Base-by-base conservation (phyloP, 2,329 filamentous ascomycete species). In the Nothophoma quercina region DNA sequence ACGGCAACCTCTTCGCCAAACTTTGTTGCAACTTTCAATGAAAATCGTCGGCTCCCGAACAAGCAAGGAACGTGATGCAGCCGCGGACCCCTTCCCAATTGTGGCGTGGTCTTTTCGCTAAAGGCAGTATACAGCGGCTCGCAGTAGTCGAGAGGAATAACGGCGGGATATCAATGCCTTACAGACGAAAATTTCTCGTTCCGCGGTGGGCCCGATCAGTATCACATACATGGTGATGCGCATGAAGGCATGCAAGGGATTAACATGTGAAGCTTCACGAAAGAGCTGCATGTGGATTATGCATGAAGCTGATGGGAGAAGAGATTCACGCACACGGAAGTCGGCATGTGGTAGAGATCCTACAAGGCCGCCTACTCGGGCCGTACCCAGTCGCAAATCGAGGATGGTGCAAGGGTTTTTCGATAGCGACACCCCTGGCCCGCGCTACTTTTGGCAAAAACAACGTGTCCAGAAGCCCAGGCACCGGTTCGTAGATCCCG, bases 401-500 rank as follows among this genome's bases (percentile, higher is more conserved):
- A 70, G 59, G 57, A 66, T 57, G 62, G 62, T 49, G 45, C 51
- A 49, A 55, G 51, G 45, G 28, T 53, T 48, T 48, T 53, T 44
- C 43, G 38, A 53, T 53, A 53, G 43, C 50, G 16, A 48, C 21
- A 48, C 39, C 50, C 69, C 62, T 48, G 60, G 47, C 57, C 53
- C 43, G 50, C 44, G 50, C 64, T 67, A 65, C 63, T 69, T 71
- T 67, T 71, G 65, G 64, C 64, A 69, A 65, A 61, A 62, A 67
- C 64, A 69, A 69, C 67, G 69, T 70, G 66, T 68, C 58, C 59
- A 63, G 58, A 65, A 59, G 64, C 64, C 64, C 65, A 64, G 64
- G 66, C 65, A 69, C 64, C 64, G 65, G 69, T 72, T 73, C 65
- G 69, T 65, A 70, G 71, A 73, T 73, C 70, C 64, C 65, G 69